Evolutionary conservation across 2,329 filamentous ascomycete species (phyloP).

Genomic region (Ceratocystis eucalypticola): DNA sequence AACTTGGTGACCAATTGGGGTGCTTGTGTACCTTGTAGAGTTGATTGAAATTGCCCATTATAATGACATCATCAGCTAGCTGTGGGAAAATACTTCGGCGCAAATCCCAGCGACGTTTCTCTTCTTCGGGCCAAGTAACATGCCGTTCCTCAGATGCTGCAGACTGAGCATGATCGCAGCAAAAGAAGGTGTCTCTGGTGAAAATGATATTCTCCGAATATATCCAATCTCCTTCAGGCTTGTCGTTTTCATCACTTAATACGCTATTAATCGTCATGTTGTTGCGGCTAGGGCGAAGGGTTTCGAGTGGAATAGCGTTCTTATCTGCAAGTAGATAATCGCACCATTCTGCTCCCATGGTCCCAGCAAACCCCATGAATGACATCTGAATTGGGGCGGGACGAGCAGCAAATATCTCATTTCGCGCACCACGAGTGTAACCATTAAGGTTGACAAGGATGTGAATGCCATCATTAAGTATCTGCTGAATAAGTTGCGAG

Average conservation of each 20-base stretch:
- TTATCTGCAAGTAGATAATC: constrained; percentile 90
- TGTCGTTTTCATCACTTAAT: constrained; percentile 51
- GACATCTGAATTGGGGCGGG: constrained; percentile 97
- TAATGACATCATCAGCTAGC: constrained; percentile 69
- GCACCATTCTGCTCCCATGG: constrained; percentile 93
- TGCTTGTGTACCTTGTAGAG: constrained; percentile 68
- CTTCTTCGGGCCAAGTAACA: constrained; percentile 73
- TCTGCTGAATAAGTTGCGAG: constrained; percentile 72
- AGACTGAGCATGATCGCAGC: constrained; percentile 90
- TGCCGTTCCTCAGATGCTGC: constrained; percentile 55
- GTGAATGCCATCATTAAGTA: constrained; percentile 76
- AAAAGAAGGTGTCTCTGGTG: constrained; percentile 91
- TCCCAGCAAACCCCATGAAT: constrained; percentile 98
- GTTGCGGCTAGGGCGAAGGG: constrained; percentile 63
- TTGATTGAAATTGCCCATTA: constrained; percentile 96
- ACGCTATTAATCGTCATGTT: constrained; percentile 64
- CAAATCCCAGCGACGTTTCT: constrained; percentile 75
- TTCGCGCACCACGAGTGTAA: constrained; percentile 90
- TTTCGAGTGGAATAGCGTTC: constrained; percentile 69
- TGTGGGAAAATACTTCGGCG: constrained; percentile 80
- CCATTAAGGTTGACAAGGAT: constrained; percentile 96
- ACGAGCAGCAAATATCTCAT: constrained; percentile 90
- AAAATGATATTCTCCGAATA: constrained; percentile 97
- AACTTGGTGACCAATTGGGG: neutral
- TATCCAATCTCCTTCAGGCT: constrained; percentile 67